A percentile compares a stretch with the other conserved stretches of the same genome.
Conservation (phyloP, 2,329 filamentous ascomycete species). For the Ophiostoma sp. region DNA sequence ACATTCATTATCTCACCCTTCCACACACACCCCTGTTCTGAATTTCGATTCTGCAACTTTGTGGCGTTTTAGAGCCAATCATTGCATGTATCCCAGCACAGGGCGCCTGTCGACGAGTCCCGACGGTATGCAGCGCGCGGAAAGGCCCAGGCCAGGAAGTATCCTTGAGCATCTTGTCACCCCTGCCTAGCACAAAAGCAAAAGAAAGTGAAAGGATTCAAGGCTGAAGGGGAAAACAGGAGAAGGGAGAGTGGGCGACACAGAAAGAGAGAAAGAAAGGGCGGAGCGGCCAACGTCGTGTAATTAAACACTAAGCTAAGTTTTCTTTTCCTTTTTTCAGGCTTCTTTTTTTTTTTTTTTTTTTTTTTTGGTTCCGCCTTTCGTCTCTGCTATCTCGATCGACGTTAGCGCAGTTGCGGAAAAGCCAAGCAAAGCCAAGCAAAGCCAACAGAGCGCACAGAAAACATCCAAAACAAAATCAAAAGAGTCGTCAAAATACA, state of each 20-base stretch:
- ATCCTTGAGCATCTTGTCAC: background rate
- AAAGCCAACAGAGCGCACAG: background rate
- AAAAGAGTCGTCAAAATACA: background rate
- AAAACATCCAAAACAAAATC: background rate
- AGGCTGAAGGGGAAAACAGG: background rate
- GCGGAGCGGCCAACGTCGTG: background rate
- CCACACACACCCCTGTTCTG: background rate
- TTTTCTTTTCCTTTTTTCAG: background rate
- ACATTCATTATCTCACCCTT: background rate
- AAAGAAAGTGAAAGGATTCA: background rate
- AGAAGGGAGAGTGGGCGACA: background rate
- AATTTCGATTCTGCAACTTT: background rate
- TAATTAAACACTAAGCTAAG: background rate
- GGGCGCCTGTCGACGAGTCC: background rate
- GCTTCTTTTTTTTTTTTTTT: background rate
- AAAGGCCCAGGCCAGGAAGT: background rate
- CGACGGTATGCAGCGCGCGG: background rate
- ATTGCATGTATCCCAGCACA: background rate
- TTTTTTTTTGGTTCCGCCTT: background rate
- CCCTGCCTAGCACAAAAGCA: background rate
- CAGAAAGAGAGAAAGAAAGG: background rate
- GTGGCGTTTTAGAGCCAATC: slow-evolving; percentile 9
- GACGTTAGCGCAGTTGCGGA: background rate
- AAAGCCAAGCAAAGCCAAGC: background rate
- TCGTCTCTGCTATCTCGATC: background rate